A percentile compares a stretch with the other conserved stretches of the same genome.
phyloP scores from a whole-genome alignment of 139 green algal genomes.

The Parachlorella kessleri region DNA sequence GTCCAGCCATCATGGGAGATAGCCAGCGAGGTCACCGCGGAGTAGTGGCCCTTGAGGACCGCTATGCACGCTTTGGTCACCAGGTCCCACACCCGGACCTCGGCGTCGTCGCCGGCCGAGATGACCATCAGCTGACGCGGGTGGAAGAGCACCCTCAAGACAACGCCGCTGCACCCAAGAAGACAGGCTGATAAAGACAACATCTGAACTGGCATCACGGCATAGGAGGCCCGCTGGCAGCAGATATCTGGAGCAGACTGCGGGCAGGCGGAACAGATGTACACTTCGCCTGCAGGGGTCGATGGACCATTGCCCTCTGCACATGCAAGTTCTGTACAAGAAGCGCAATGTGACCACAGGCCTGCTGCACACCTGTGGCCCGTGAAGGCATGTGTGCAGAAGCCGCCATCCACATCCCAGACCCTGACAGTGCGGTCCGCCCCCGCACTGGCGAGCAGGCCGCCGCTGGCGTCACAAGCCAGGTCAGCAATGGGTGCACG shows the following conservation, averaged over 20 bases:
- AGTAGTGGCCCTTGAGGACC: conserved; percentile 77
- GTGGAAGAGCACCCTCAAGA: conserved; percentile 85
- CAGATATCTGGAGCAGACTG: too few species aligned
- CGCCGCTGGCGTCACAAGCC: conserved; percentile 74
- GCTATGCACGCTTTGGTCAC: conserved; percentile 66
- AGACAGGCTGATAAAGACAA: too few species aligned
- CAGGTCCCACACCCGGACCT: conserved; percentile 85
- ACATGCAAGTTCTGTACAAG: too few species aligned
- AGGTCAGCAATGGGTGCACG: conserved; percentile 78
- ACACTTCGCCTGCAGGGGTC: too few species aligned
- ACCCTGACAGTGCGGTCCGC: conserved; percentile 79
- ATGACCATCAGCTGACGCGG: conserved; percentile 81
- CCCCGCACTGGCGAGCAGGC: conserved; percentile 76
- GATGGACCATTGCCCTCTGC: too few species aligned
- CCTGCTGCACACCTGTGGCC: conserved; percentile 77
- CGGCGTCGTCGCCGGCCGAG: conserved; percentile 70
- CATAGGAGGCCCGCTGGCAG: too few species aligned
- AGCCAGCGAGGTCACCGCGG: conserved; percentile 77
- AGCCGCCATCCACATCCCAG: conserved; percentile 77
- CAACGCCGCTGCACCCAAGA: conserved; percentile 66
- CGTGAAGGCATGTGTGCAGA: conserved; percentile 90
- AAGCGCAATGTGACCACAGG: too few species aligned
- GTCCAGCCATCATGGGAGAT: conserved; percentile 76
- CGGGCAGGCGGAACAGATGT: too few species aligned
- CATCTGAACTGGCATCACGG: too few species aligned